Evolutionary conservation across 495 filamentous ascomycete species (phyloP).

Genomic region (Filosporella fistucella): DNA sequence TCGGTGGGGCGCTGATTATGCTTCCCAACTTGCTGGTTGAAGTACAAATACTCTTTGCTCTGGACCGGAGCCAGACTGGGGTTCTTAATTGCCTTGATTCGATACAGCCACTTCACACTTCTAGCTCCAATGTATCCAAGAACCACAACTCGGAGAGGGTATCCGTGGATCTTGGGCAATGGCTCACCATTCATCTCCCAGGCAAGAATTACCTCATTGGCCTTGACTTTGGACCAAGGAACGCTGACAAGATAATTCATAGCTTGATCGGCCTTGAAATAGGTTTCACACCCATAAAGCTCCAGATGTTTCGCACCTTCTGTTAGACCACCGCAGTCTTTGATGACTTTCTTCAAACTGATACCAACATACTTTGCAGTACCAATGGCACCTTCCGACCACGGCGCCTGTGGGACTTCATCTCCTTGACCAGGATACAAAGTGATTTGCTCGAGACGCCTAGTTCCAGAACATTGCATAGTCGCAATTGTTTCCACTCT

Average conservation of each 20-base stretch:
- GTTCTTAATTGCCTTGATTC: slow-evolving; percentile 42
- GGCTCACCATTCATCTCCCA: slow-evolving; percentile 60
- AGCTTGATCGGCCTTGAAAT: slow-evolving; percentile 56
- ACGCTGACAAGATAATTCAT: slow-evolving; percentile 61
- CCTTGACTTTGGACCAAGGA: slow-evolving; percentile 60
- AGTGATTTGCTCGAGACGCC: slow-evolving; percentile 61
- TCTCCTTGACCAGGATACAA: slow-evolving; percentile 62
- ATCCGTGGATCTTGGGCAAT: slow-evolving; percentile 52
- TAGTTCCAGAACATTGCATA: slow-evolving; percentile 66
- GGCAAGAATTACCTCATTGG: slow-evolving; percentile 41
- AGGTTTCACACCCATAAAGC: slow-evolving; percentile 61
- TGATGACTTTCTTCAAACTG: slow-evolving; percentile 61
- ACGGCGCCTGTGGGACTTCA: slow-evolving; percentile 64
- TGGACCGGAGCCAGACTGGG: slow-evolving; percentile 39
- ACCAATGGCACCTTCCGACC: slow-evolving; percentile 63
- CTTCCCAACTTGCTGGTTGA: slow-evolving; percentile 54
- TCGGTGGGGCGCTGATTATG: slow-evolving; percentile 48
- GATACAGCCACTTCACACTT: slow-evolving; percentile 54
- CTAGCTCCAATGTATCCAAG: slow-evolving; percentile 59
- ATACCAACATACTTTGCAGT: slow-evolving; percentile 60
- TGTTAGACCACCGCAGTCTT: slow-evolving; percentile 56
- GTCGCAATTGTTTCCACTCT: slow-evolving; percentile 49
- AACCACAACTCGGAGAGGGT: slow-evolving; percentile 56
- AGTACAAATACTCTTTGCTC: slow-evolving; percentile 55
- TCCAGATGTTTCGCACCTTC: slow-evolving; percentile 55